Evolutionary conservation across 225 moss, liverwort and hornwort species (phyloP).

Genomic region (Straminergon stramineum): DNA sequence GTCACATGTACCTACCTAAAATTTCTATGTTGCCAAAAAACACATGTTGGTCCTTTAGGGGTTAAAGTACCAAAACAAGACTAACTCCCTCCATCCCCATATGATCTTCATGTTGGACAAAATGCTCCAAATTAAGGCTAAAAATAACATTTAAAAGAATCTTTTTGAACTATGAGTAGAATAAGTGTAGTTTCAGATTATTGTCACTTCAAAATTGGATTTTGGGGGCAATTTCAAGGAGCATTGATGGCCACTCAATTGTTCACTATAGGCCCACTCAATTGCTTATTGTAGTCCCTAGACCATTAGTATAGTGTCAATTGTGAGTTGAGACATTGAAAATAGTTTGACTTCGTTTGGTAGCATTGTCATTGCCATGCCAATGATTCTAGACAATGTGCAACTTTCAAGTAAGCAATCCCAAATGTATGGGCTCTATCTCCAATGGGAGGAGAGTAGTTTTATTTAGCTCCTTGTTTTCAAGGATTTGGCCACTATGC

Average conservation of each 20-base stretch:
- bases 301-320: rapidly evolving
- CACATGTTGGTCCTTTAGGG: too few relatives aligned
- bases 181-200: rapidly evolving
- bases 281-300: rapidly evolving
- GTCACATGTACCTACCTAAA: too few relatives aligned
- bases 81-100: too few relatives aligned
- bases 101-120: too few relatives aligned
- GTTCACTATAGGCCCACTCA: background rate
- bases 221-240: background rate
- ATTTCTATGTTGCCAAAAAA: too few relatives aligned
- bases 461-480: background rate
- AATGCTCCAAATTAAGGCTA: too few relatives aligned
- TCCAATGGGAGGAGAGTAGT: rapidly evolving
- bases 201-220: too few relatives aligned
- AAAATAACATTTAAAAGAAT: too few relatives aligned
- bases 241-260: rapidly evolving
- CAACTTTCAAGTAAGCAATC: background rate
- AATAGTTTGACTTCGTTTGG: background rate
- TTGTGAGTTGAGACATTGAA: background rate
- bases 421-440: rapidly evolving
- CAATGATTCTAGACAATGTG: background rate
- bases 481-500: background rate
- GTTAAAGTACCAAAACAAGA: background rate
- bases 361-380: too few relatives aligned
- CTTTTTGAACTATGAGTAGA: too few relatives aligned